These are phyloP conservation scores for Aspergillus indologenus DNA, from an alignment of 495 filamentous ascomycete genomes.

Conservation along the genomic window DNA sequence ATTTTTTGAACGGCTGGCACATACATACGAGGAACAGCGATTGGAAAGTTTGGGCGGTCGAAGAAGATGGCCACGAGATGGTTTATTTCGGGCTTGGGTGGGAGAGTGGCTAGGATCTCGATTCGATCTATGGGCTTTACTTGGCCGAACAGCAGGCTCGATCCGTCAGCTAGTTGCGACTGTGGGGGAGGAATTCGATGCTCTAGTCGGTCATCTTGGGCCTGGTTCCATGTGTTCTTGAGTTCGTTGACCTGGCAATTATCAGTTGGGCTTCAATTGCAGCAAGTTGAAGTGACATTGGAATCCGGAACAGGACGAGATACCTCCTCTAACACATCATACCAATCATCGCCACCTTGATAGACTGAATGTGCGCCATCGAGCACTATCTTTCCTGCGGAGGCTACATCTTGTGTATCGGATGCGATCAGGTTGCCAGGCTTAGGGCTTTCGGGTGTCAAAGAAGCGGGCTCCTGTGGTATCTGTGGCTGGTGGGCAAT, in stretches of 20 bases:
- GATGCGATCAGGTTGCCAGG: background rate
- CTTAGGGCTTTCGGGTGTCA: background rate
- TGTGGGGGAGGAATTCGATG: background rate
- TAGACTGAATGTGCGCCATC: slow-evolving; percentile 12
- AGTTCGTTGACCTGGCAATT: slow-evolving; percentile 12
- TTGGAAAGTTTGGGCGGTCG: slow-evolving; percentile 5
- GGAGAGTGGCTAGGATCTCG: slow-evolving; percentile 12
- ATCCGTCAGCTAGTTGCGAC: slow-evolving; percentile 12
- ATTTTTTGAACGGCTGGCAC: no score
- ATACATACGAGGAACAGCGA: slow-evolving; percentile 14
- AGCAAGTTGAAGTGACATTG: background rate
- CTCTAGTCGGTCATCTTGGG: slow-evolving; percentile 2
- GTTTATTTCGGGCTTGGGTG: slow-evolving; percentile 6
- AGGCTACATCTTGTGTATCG: background rate
- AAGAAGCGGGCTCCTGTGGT: background rate
- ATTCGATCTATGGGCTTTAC: slow-evolving; percentile 6
- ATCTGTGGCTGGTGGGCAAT: background rate
- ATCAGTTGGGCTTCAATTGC: background rate
- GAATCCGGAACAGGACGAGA: background rate
- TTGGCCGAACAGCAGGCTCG: slow-evolving; percentile 15
- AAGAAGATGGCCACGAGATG: slow-evolving; percentile 10
- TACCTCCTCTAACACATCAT: slow-evolving; percentile 14
- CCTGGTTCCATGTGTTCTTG: slow-evolving; percentile 7
- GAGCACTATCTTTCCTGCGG: slow-evolving; percentile 4
- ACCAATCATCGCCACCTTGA: slow-evolving; percentile 8